Evolutionary conservation across 2,329 filamentous ascomycete species (phyloP), one percentile per base, ranked within the genome.

Genomic region (Cladobotryum mycophilum): DNA sequence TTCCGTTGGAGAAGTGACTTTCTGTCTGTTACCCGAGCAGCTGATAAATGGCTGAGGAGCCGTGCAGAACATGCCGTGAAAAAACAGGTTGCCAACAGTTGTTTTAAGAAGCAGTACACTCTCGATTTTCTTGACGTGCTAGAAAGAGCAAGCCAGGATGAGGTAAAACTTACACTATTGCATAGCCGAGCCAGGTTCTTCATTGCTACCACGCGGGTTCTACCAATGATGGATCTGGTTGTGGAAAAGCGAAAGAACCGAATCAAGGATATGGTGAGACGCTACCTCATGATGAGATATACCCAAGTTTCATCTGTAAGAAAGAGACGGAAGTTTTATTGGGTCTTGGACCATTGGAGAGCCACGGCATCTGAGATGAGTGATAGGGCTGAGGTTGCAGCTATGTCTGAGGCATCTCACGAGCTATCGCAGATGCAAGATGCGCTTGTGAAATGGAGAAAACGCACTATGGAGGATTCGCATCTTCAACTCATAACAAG

Each of bases 1-100:
- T 67, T 68, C 44, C 57, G 56, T 18, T 68, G 64, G 63, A 65
- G 56, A 46, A 56, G 53, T n/a, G 65, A 68, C 35, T 70, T 64
- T 56, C 49, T 63, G 15, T 56, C 61, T 14, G 62, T 65, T 1
- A 55, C 52, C 8, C 55, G 57, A 22, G 48, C 53, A 3, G 61
- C 69, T 33, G 55, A 65, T 13, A 54, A 49, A 15, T 72, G 69
- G 69, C 49, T 58, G 7, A 52, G 54, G 33, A 52, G 50, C 3
- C 49, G 58, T 12, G 54, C 59, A 48, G 22, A 53, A 17, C 56
- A 63, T 22, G 48, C 60, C 33, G 55, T 56, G 18, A 52, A 51
- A 40, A 56, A 56, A 47, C 55, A 54, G n/a, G 47, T 56, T 46
- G 45, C 37, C 33, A 30, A 14, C 17, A 40, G 33, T 17, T 22